These are phyloP conservation scores for Wallacemonas sp. DNA, from an alignment of 208 protist genomes.

Conservation along the genomic window DNA sequence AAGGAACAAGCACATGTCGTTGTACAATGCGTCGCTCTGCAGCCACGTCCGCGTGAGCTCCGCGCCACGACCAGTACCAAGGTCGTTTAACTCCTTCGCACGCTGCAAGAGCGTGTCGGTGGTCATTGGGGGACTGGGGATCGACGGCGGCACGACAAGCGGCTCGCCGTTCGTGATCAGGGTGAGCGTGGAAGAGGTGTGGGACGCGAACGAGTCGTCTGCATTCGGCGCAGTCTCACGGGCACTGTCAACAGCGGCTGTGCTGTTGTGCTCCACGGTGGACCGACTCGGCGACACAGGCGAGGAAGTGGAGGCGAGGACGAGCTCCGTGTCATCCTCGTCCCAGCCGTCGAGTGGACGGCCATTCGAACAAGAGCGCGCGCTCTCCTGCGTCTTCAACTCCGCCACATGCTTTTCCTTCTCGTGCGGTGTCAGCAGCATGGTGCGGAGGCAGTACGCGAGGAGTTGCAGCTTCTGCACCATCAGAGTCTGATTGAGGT, in stretches of 20 bases:
- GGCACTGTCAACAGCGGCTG: too few species aligned
- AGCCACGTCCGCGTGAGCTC: constrained; percentile 45
- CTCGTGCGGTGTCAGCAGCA: constrained; percentile 21
- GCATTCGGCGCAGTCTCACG: background rate
- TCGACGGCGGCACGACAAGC: constrained; percentile 42
- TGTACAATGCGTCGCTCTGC: constrained; percentile 61
- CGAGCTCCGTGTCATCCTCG: constrained; percentile 5
- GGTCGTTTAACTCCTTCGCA: constrained; percentile 39
- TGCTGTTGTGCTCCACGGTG: too few species aligned
- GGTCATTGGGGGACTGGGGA: constrained; percentile 60
- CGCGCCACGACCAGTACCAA: constrained; percentile 27
- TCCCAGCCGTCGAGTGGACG: constrained; percentile 26
- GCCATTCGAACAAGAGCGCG: background rate
- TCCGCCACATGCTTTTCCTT: constrained; percentile 1
- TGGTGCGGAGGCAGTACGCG: constrained; percentile 40
- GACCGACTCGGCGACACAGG: too few species aligned
- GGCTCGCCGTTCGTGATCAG: constrained; percentile 71
- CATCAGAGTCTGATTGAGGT: constrained; percentile 44
- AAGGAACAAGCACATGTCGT: constrained; percentile 90
- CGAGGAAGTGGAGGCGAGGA: background rate
- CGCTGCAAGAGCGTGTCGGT: constrained; percentile 61
- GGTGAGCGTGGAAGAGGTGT: constrained; percentile 1
- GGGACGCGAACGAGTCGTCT: background rate
- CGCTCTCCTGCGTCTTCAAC: background rate
- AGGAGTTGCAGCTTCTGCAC: constrained; percentile 85